Evolutionary conservation across 2,329 filamentous ascomycete genomes (phyloP).

Genomic region (Trichoderma cornu-damae): DNA sequence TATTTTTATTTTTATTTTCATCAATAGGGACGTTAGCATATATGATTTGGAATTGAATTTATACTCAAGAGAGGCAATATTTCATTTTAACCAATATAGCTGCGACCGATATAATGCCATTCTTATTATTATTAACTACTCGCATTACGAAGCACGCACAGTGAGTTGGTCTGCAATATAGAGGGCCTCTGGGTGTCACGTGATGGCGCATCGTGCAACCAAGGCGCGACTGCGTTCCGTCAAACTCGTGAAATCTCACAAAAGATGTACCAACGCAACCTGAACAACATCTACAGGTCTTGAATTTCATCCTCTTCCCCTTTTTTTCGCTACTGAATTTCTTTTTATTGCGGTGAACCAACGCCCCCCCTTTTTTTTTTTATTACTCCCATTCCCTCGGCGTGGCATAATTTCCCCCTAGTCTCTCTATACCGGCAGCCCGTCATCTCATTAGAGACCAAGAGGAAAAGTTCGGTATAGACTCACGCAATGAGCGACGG

Average conservation of each 20-base stretch:
- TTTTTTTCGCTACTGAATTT: not conserved
- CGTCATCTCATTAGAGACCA: not conserved
- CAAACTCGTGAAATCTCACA: not conserved
- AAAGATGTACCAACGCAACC: not conserved
- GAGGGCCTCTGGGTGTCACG: not conserved
- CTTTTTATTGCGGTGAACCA: not conserved
- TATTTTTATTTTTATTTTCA: no score
- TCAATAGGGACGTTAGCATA: not conserved
- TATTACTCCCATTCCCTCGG: not conserved
- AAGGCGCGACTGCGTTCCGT: conserved; percentile 1
- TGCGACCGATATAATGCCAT: no score
- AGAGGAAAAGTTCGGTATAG: not conserved
- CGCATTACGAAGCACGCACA: no score
- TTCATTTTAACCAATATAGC: no score
- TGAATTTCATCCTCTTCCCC: not conserved
- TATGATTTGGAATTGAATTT: not conserved
- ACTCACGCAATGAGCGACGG: conserved; percentile 32
- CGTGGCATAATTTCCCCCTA: no score
- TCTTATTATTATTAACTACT: no score
- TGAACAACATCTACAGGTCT: not conserved
- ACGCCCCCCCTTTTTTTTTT: no score
- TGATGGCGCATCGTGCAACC: conserved; percentile 3
- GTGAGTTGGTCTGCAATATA: not conserved
- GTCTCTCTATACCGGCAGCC: not conserved
- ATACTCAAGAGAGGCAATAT: no score